Evolutionary conservation across 371 early-diverging fungal species (phyloP), one percentile per base, ranked within the genome.

Genomic region (Rhizopus stolonifer): DNA sequence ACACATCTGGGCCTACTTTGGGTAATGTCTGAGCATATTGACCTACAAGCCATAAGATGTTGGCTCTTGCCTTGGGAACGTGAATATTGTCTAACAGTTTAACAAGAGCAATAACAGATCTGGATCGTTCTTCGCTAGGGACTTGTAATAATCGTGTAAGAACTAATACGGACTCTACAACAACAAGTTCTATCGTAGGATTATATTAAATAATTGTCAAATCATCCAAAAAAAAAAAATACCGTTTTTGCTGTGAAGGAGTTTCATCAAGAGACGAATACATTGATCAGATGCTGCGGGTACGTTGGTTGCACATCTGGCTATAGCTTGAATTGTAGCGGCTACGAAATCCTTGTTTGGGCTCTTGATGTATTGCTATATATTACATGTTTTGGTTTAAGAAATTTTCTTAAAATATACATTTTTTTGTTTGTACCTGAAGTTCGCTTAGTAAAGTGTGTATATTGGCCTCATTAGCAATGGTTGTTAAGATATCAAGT

Each of bases 31-130:
- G 71, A 2, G 74, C 72, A 58, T 91, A 85, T 57, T 92, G 90
- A 13, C 93, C 92, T 9, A 92, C 83, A 22, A 95, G 70, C 93
- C 93, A 92, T 38, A 92, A 72, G 32, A 95, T 86, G 32, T 85
- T 86, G 17, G 93, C 89, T 19, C 90, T 72, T 0, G 82, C 80
- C 60, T 68, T 74, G 4, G 88, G 83, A 2, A 85, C 82, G 10
- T 83, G 72, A 46, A 90, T 84, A 9, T 77, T 74, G 56, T 88
- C 87, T 32, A 88, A 61, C 18, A 83, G 49, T 47, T 84, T 84
- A 21, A 87, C 77, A 19, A 91, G 79, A 5, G 80, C 78, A 29
- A 79, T 78, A 22, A 91, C 84, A 31, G 85, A 77, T 24, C 59
- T 69, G 8, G 71, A 71, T 47, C 73, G 74, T 29, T 83, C 76